Percentiles rank a stretch among this genome's conserved stretches.
These are phyloP conservation scores for Neolentinus lepideus DNA, from an alignment of 1,284 basidiomycete genomes.

Conservation along the genomic window DNA sequence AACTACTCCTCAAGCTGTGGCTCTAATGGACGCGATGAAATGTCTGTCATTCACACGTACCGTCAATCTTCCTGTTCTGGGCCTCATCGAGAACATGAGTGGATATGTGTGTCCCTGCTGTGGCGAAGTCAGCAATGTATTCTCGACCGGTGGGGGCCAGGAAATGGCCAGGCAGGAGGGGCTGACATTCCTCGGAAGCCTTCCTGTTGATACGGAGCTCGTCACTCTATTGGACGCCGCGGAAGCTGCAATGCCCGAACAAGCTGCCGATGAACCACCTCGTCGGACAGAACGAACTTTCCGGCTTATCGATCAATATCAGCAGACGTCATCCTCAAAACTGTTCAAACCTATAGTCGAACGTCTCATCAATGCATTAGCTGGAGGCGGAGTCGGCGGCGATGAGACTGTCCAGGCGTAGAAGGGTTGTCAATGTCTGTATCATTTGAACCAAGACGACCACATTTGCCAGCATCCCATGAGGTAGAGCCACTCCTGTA, in stretches of 20 bases:
- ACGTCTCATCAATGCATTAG: slow-evolving; percentile 25
- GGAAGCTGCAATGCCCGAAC: slow-evolving; percentile 20
- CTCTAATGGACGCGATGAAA: slow-evolving; percentile 92
- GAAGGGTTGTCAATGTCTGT: no score
- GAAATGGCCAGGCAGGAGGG: slow-evolving; percentile 76
- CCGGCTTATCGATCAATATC: slow-evolving; percentile 46
- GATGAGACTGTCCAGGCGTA: neutral
- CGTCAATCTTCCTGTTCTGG: slow-evolving; percentile 83
- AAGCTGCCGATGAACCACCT: slow-evolving; percentile 15
- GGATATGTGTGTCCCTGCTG: slow-evolving; percentile 97
- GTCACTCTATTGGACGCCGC: slow-evolving; percentile 83
- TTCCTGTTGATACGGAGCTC: slow-evolving; percentile 93
- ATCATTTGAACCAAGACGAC: no score
- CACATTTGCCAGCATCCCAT: neutral
- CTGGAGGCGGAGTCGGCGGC: neutral
- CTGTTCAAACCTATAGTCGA: slow-evolving; percentile 51
- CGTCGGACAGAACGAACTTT: slow-evolving; percentile 25
- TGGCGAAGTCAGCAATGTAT: slow-evolving; percentile 90
- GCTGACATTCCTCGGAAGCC: slow-evolving; percentile 77
- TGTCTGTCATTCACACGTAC: slow-evolving; percentile 92
- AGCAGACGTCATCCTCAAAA: slow-evolving; percentile 52
- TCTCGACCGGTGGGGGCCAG: slow-evolving; percentile 91
- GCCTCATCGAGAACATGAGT: slow-evolving; percentile 98
- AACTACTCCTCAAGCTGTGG: slow-evolving; percentile 96
- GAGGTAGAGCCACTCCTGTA: neutral